Percentiles rank a stretch among this genome's conserved stretches.
These are phyloP conservation scores for Diaporthe eres DNA, from an alignment of 2,329 filamentous ascomycete genomes.

Conservation along the genomic window DNA sequence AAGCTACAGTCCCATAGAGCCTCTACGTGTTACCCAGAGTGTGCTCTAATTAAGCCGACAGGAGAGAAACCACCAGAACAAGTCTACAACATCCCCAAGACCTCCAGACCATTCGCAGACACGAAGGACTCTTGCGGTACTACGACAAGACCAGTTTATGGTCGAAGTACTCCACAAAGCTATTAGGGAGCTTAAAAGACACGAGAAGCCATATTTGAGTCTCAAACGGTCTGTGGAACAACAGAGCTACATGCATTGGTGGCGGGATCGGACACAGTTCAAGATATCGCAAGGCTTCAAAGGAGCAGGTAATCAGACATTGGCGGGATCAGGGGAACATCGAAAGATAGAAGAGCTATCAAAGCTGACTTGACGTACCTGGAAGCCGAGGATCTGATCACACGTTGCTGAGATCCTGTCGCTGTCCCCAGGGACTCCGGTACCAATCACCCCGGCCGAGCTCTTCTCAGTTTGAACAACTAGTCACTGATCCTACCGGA, in stretches of 20 bases:
- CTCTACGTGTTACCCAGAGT: not conserved
- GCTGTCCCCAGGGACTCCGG: not conserved
- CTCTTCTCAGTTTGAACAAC: not conserved
- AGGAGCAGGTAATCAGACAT: not conserved
- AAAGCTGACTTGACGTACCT: not conserved
- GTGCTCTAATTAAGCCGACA: not conserved
- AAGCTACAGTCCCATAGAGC: not conserved
- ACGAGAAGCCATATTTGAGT: too few species aligned
- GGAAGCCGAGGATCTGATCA: not conserved
- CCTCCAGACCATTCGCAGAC: not conserved
- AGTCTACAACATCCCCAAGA: not conserved
- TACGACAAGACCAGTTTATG: too few species aligned
- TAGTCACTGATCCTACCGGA: not conserved
- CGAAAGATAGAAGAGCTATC: too few species aligned
- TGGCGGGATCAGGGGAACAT: not conserved
- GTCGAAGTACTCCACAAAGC: not conserved
- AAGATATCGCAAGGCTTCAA: not conserved
- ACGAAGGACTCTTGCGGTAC: not conserved
- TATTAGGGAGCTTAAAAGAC: fast-evolving
- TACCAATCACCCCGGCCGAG: not conserved
- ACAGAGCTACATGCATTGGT: not conserved
- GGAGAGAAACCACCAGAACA: not conserved
- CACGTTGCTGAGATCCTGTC: not conserved
- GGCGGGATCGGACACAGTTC: too few species aligned
- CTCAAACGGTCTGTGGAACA: not conserved